Conservation (phyloP, 345 rosid species). For the Fremontodendron californicum region DNA sequence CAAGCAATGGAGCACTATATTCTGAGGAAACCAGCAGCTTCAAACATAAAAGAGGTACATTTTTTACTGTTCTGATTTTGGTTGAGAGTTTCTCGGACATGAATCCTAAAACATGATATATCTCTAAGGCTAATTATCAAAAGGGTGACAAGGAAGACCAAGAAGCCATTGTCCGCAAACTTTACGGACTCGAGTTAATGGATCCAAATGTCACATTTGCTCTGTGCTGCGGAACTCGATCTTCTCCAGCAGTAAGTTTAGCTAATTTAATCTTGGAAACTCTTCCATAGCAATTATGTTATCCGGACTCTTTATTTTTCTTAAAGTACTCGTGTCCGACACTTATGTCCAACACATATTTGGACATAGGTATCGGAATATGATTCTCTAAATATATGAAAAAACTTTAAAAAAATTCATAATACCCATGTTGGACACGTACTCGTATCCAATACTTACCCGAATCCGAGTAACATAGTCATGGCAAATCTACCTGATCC, state of each 20-base stretch:
- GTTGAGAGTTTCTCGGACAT: too few relatives aligned
- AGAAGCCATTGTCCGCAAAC: conserved; percentile 53
- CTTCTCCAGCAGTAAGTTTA: conserved; percentile 79
- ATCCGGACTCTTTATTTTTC: too few relatives aligned
- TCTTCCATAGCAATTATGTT: background rate
- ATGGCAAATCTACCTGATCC: too few relatives aligned
- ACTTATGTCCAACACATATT: too few relatives aligned
- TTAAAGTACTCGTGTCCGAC: too few relatives aligned
- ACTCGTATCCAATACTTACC: too few relatives aligned
- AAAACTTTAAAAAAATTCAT: too few relatives aligned
- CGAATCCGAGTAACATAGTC: too few relatives aligned
- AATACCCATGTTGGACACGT: too few relatives aligned
- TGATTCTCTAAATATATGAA: too few relatives aligned
- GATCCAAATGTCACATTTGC: conserved; percentile 80
- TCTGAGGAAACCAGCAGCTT: conserved; percentile 51
- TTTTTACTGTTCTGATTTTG: background rate
- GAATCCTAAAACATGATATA: background rate
- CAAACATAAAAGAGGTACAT: conserved; percentile 43
- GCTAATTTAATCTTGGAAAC: background rate
- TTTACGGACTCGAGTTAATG: conserved; percentile 54
- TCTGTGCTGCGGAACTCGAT: conserved; percentile 82
- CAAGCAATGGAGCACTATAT: conserved; percentile 76
- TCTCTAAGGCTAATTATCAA: conserved; percentile 21
- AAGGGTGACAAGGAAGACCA: conserved; percentile 49
- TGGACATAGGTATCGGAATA: too few relatives aligned